These are phyloP conservation scores for Gossypium longicalyx DNA, from an alignment of 345 rosid genomes.

Conservation along the genomic window DNA sequence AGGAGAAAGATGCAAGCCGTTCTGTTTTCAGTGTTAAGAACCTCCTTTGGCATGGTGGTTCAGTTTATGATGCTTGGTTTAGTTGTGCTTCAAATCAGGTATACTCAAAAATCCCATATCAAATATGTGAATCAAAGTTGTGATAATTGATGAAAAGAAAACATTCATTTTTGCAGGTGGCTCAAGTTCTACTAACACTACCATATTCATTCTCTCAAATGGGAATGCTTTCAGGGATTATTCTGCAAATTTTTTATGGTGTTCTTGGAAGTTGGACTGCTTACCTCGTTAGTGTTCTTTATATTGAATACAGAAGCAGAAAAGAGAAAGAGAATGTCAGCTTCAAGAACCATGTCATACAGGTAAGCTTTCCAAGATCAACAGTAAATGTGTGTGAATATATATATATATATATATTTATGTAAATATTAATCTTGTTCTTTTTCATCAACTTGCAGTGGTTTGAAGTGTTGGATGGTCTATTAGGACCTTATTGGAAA, in stretches of 20 bases:
- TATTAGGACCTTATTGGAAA: constrained; percentile 79
- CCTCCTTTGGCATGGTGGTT: constrained; percentile 79
- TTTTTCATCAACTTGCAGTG: constrained; percentile 37
- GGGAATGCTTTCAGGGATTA: constrained; percentile 79
- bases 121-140: no score
- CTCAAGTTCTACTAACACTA: constrained; percentile 73
- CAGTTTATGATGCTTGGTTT: constrained; percentile 88
- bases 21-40: constrained; percentile 40
- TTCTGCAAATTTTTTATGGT: constrained; percentile 74
- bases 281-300: constrained; percentile 74
- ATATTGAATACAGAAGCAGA: constrained; percentile 68
- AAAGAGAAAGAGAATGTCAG: constrained; percentile 72
- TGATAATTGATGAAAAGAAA: not conserved
- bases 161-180: constrained; percentile 46
- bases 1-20: constrained; percentile 27
- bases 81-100: constrained; percentile 87
- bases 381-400: no score
- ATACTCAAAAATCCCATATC: not conserved
- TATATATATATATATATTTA: no score
- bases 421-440: not conserved
- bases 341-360: constrained; percentile 91
- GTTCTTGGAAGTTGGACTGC: constrained; percentile 87
- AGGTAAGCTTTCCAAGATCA: constrained; percentile 39
- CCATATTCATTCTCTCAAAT: constrained; percentile 91
- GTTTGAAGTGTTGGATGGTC: constrained; percentile 84